Percentiles rank a stretch among this genome's conserved stretches.
phyloP scores from a whole-genome alignment of 805 yeast genomes.

The Pichia sporocuriosa region DNA sequence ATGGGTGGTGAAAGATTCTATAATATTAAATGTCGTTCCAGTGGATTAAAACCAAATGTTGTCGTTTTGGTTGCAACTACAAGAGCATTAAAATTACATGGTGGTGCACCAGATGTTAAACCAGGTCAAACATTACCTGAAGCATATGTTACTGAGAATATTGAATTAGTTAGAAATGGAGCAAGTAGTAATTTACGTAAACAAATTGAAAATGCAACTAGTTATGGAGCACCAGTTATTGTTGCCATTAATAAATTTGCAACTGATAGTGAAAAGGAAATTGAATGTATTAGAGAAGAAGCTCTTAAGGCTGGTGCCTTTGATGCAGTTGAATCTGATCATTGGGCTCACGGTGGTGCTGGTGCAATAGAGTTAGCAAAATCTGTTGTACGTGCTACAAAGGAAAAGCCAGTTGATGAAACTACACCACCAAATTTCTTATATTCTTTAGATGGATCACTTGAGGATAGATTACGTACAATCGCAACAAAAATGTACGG shows the following conservation, averaged over 20 bases:
- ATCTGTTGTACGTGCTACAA: slow-evolving; percentile 58
- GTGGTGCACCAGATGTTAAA: slow-evolving; percentile 85
- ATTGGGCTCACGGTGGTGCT: slow-evolving; percentile 81
- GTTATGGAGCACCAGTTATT: slow-evolving; percentile 71
- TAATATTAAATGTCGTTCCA: slow-evolving; percentile 74
- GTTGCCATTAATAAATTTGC: slow-evolving; percentile 79
- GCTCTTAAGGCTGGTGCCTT: slow-evolving; percentile 72
- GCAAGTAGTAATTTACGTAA: slow-evolving; percentile 63
- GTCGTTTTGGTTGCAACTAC: slow-evolving; percentile 80
- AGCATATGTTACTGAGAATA: slow-evolving; percentile 65
- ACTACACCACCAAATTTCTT: slow-evolving; percentile 37
- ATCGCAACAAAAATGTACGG: slow-evolving; percentile 77
- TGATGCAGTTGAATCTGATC: slow-evolving; percentile 76
- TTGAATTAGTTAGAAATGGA: slow-evolving; percentile 61
- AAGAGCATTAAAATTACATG: slow-evolving; percentile 78
- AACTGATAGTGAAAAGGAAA: slow-evolving; percentile 63
- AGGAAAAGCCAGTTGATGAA: slow-evolving; percentile 29
- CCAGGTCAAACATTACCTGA: slow-evolving; percentile 76
- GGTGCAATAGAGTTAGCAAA: slow-evolving; percentile 73
- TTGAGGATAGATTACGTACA: slow-evolving; percentile 59
- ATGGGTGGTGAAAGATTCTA: slow-evolving; percentile 89
- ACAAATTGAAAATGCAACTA: slow-evolving; percentile 66
- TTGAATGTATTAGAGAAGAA: slow-evolving; percentile 58
- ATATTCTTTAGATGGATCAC: slow-evolving; percentile 50
- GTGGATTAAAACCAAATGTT: slow-evolving; percentile 72